Percentiles rank a stretch among this genome's conserved stretches.
Evolutionary conservation across 2,329 filamentous ascomycete genomes (phyloP).

Genomic region (Penicillium verrucosum): DNA sequence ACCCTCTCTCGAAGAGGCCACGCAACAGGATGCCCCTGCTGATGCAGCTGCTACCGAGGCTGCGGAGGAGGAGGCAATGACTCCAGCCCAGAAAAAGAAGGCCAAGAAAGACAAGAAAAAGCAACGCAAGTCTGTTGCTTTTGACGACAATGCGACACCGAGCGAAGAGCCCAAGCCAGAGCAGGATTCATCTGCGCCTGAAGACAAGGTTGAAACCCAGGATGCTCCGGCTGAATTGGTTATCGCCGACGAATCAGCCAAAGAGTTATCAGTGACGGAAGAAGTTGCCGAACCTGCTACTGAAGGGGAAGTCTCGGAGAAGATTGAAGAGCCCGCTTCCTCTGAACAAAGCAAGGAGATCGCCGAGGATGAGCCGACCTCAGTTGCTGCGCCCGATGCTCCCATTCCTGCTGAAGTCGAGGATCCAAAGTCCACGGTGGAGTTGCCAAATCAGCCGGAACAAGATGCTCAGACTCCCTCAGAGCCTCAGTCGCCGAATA

Average conservation of each 20-base stretch:
- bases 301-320: not conserved
- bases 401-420: not conserved
- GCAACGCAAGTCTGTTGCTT: constrained; percentile 21
- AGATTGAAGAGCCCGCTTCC: not conserved
- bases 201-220: not conserved
- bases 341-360: not conserved
- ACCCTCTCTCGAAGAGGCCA: not conserved
- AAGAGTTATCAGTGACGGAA: constrained; percentile 1
- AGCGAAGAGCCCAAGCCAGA: constrained; percentile 6
- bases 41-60: constrained; percentile 5
- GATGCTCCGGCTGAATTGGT: not conserved
- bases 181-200: not conserved
- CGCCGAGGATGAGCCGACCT: not conserved
- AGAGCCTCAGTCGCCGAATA: not conserved
- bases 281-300: not conserved
- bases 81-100: constrained; percentile 17
- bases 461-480: not conserved
- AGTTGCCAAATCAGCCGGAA: constrained; percentile 3
- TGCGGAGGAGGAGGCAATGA: constrained; percentile 11
- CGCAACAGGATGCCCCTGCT: not conserved
- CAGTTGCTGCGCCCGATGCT: not conserved
- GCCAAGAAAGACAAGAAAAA: constrained; percentile 24
- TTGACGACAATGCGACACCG: not conserved
- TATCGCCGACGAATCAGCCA: not conserved
- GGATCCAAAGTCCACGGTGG: not conserved